Percentiles rank a stretch among this genome's conserved stretches.
These are phyloP conservation scores for Cyclanthera cordifolia DNA, from an alignment of 306 rosid genomes.

Conservation along the genomic window DNA sequence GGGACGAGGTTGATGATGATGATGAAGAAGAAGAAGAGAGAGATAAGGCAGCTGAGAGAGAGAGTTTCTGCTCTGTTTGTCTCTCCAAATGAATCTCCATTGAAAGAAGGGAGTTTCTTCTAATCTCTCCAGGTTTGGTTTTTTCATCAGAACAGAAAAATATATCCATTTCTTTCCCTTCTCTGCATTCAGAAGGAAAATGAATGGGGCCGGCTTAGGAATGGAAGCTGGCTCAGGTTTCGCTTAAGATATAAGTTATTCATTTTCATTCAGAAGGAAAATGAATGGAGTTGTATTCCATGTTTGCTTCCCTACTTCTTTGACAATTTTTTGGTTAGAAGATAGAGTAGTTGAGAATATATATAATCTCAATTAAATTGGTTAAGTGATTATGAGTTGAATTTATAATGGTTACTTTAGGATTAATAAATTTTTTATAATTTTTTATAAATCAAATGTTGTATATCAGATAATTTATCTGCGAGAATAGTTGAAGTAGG, in stretches of 20 bases:
- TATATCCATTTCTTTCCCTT: not conserved
- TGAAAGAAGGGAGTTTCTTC: conserved; percentile 7
- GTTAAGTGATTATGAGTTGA: too few species aligned
- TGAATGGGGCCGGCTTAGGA: not conserved
- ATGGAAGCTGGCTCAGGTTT: not conserved
- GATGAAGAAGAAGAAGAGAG: conserved; percentile 21
- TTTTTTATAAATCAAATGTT: too few species aligned
- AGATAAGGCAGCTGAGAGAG: conserved; percentile 21
- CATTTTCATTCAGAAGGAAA: too few species aligned
- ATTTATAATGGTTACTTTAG: too few species aligned
- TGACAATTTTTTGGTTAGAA: conserved; percentile 10
- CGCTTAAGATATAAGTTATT: not conserved
- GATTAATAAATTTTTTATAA: too few species aligned
- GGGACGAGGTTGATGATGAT: conserved; percentile 22
- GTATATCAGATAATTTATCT: too few species aligned
- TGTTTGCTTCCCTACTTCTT: conserved; percentile 1
- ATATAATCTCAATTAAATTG: too few species aligned
- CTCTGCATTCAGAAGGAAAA: not conserved
- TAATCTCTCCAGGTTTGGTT: conserved; percentile 13
- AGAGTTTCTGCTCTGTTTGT: conserved; percentile 14
- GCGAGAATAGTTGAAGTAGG: too few species aligned
- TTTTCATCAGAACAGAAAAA: not conserved
- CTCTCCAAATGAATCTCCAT: conserved; percentile 34
- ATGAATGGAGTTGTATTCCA: conserved; percentile 4
- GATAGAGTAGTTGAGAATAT: conserved; percentile 32